phyloP scores from a whole-genome alignment of 352 stramenopile genomes.

The Phytophthora pini region DNA sequence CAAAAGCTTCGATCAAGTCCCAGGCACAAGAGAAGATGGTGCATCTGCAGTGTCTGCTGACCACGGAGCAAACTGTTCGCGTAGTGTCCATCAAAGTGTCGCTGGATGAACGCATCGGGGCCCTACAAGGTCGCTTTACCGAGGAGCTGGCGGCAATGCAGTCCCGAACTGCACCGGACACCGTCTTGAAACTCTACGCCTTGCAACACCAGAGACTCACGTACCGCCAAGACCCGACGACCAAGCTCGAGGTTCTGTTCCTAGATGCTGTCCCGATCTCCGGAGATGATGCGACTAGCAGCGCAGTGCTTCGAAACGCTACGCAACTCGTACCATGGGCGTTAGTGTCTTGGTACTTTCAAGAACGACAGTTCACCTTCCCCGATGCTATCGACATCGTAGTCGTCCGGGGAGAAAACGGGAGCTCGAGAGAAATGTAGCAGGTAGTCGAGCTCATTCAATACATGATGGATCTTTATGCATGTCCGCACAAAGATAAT shows the following conservation, averaged over 20 bases:
- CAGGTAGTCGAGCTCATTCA: background rate
- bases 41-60: slow-evolving; percentile 32
- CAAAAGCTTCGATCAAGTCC: background rate
- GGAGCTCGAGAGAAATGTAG: background rate
- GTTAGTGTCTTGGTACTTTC: slow-evolving; percentile 35
- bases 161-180: slow-evolving; percentile 4
- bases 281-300: background rate
- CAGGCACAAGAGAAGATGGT: slow-evolving; percentile 21
- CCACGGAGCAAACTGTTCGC: slow-evolving; percentile 1
- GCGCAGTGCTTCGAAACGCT: slow-evolving; percentile 3
- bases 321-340: slow-evolving; percentile 31
- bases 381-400: slow-evolving; percentile 33
- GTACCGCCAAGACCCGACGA: slow-evolving; percentile 21
- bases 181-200: slow-evolving; percentile 25
- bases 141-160: slow-evolving; percentile 1
- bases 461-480: background rate
- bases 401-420: slow-evolving; percentile 9
- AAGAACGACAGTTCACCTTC: slow-evolving; percentile 30
- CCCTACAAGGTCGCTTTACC: slow-evolving; percentile 17
- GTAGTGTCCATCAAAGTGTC: slow-evolving; percentile 16
- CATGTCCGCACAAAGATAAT: no score
- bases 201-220: slow-evolving; percentile 30
- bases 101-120: slow-evolving; percentile 19
- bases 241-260: slow-evolving; percentile 25
- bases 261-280: slow-evolving; percentile 16